Conservation (phyloP, 805 yeast genomes). For the Lipomyces sp. region DNA sequence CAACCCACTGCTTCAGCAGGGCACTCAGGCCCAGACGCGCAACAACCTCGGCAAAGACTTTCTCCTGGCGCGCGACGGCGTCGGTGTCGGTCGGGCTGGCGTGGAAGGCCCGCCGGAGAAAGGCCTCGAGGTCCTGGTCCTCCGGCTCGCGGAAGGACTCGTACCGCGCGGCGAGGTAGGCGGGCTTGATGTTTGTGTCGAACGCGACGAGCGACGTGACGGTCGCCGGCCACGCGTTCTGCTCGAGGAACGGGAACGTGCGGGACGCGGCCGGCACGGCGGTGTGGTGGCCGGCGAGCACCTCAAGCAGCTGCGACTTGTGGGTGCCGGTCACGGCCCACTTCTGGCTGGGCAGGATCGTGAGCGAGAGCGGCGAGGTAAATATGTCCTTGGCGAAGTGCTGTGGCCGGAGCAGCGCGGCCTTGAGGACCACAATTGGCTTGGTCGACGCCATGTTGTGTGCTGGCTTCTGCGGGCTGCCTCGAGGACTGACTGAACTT, state of each 20-base stretch:
- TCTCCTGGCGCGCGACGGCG: conserved; percentile 24
- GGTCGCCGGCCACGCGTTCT: conserved; percentile 46
- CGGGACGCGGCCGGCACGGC: conserved; percentile 54
- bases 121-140: conserved; percentile 64
- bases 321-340: conserved; percentile 58
- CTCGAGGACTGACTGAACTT: too few species aligned
- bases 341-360: conserved; percentile 41
- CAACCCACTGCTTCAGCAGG: conserved; percentile 66
- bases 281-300: conserved; percentile 54
- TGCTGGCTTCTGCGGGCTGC: background rate
- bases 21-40: conserved; percentile 53
- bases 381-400: conserved; percentile 36
- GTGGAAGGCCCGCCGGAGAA: conserved; percentile 48
- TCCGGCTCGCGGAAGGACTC: conserved; percentile 82
- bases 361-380: conserved; percentile 43
- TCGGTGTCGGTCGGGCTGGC: conserved; percentile 46
- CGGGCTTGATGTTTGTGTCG: conserved; percentile 44
- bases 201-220: conserved; percentile 48
- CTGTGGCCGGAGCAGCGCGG: conserved; percentile 18
- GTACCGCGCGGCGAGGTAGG: conserved; percentile 84
- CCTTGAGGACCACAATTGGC: conserved; percentile 24
- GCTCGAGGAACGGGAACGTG: conserved; percentile 51
- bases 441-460: conserved; percentile 10
- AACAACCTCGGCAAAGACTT: conserved; percentile 43
- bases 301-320: conserved; percentile 54